Conservation (phyloP, 345 rosid species). For the Dovyalis caffra region DNA sequence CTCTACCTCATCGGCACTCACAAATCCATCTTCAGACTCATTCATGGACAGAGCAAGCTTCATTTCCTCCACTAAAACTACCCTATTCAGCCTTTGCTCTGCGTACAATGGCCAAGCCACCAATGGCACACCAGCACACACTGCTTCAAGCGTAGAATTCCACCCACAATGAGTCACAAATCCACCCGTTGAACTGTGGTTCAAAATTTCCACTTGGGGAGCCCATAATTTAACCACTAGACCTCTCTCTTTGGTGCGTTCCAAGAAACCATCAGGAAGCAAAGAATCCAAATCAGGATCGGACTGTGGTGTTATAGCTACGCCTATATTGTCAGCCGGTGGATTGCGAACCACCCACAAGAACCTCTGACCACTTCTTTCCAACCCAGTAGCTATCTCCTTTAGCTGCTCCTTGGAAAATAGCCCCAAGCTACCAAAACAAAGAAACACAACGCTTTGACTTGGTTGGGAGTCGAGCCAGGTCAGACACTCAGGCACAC, state of each 20-base stretch:
- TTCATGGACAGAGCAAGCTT: constrained; percentile 45
- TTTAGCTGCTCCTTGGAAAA: constrained; percentile 35
- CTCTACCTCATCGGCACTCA: constrained; percentile 36
- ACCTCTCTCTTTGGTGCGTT: constrained; percentile 40
- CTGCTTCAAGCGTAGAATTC: constrained; percentile 60
- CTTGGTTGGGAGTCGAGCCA: constrained; percentile 49
- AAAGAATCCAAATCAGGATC: constrained; percentile 23
- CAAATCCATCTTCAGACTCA: constrained; percentile 40
- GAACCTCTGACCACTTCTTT: constrained; percentile 40
- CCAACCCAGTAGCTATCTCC: constrained; percentile 51
- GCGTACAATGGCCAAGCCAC: constrained; percentile 51
- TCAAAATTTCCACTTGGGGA: constrained; percentile 52
- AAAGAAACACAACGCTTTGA: constrained; percentile 34
- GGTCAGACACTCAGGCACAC: constrained; percentile 23
- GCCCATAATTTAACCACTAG: constrained; percentile 54
- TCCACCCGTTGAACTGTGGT: constrained; percentile 49
- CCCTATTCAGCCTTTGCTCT: constrained; percentile 36
- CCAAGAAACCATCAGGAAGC: constrained; percentile 40
- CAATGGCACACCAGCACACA: constrained; percentile 50
- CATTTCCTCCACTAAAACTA: constrained; percentile 52
- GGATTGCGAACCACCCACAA: constrained; percentile 54
- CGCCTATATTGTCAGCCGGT: constrained; percentile 7
- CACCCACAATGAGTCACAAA: constrained; percentile 72
- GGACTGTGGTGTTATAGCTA: constrained; percentile 3
- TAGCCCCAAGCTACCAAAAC: constrained; percentile 48